Conservation (phyloP, 148 eudicot genomes). For the Rhododendron griersonianum region DNA sequence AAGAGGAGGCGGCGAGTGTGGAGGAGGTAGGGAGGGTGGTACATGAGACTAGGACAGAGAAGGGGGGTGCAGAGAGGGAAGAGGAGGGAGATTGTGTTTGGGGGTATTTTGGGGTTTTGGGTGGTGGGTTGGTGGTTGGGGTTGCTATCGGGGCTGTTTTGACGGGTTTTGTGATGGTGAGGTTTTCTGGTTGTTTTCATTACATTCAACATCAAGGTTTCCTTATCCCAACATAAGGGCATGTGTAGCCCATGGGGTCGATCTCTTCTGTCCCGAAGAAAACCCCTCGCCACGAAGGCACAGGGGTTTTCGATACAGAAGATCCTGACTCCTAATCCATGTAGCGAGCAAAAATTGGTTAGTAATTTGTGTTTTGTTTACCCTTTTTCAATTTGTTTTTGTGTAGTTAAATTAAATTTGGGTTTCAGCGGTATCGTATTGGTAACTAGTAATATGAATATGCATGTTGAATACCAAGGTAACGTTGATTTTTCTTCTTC, state of each 20-base stretch:
- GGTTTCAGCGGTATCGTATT: neutral
- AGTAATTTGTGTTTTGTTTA: neutral
- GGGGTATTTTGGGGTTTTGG: constrained; percentile 5
- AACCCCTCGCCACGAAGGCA: too few relatives aligned
- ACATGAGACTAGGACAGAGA: neutral
- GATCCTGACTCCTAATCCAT: too few relatives aligned
- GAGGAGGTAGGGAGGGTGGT: neutral
- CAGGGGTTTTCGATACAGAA: too few relatives aligned
- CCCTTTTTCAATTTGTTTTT: neutral
- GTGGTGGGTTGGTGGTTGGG: neutral
- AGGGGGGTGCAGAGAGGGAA: neutral
- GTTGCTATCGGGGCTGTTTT: constrained; percentile 9
- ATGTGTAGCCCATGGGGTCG: too few relatives aligned
- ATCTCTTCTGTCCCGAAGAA: too few relatives aligned
- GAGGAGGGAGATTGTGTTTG: neutral
- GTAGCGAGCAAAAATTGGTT: neutral
- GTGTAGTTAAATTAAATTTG: neutral
- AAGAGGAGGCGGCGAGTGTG: neutral
- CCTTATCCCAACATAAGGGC: neutral
- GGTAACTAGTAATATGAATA: too few relatives aligned
- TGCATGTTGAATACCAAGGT: too few relatives aligned
- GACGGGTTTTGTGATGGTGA: neutral
- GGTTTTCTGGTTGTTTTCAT: neutral
- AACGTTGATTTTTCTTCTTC: too few relatives aligned
- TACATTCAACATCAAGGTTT: neutral